phyloP scores from a whole-genome alignment of 352 stramenopile species.

The Pythium plurisporium region DNA sequence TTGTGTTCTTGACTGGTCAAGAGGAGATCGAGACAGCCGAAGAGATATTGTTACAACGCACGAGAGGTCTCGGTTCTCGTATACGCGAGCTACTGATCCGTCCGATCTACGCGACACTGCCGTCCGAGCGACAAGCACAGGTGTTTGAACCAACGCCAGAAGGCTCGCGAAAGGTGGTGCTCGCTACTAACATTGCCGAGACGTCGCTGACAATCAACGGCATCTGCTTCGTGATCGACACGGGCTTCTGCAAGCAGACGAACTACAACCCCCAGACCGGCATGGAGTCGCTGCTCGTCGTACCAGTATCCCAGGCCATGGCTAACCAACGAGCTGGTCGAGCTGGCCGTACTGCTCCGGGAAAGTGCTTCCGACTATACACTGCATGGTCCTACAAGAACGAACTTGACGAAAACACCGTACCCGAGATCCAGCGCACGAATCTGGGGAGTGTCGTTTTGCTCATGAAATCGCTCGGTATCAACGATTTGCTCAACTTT shows the following conservation, averaged over 20 bases:
- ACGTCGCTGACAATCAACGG: slow-evolving; percentile 99
- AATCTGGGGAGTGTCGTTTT: slow-evolving; percentile 96
- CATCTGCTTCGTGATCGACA: slow-evolving; percentile 99
- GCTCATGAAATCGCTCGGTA: slow-evolving; percentile 97
- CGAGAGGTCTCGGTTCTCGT: slow-evolving; percentile 36
- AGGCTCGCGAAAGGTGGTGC: slow-evolving; percentile 90
- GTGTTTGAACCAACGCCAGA: background rate
- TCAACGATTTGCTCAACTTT: slow-evolving; percentile 99
- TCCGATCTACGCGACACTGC: slow-evolving; percentile 96
- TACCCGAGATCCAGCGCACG: slow-evolving; percentile 98
- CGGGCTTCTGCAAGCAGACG: slow-evolving; percentile 99
- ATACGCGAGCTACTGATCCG: background rate
- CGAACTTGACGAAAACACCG: slow-evolving; percentile 98
- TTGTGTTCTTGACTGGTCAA: slow-evolving; percentile 99
- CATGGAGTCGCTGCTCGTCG: slow-evolving; percentile 98
- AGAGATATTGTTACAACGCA: slow-evolving; percentile 86
- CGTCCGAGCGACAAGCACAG: slow-evolving; percentile 92
- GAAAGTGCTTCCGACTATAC: slow-evolving; percentile 97
- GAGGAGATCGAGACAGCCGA: slow-evolving; percentile 89
- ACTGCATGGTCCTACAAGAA: slow-evolving; percentile 97
- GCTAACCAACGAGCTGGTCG: slow-evolving; percentile 92
- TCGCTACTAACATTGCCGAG: slow-evolving; percentile 99
- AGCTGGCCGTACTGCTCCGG: slow-evolving; percentile 87
- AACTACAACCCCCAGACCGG: slow-evolving; percentile 99
- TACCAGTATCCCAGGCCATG: slow-evolving; percentile 95